Conservation (phyloP, 148 eudicot species). For the Agrostemma githago region DNA sequence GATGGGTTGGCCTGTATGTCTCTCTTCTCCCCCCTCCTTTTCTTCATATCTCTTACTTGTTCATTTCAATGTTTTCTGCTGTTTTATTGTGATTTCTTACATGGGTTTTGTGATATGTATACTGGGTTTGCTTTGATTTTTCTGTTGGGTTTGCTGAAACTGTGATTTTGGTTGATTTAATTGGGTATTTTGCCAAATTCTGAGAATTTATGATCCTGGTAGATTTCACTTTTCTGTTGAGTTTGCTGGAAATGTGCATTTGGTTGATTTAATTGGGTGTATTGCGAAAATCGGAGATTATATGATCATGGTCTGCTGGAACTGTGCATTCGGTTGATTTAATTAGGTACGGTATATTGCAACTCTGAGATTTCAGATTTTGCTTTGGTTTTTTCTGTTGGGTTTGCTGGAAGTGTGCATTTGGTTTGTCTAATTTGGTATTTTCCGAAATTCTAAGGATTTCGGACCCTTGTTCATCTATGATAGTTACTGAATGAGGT, state of each 20-base stretch:
- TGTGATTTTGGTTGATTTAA: not conserved
- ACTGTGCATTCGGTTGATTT: not conserved
- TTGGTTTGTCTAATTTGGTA: not conserved
- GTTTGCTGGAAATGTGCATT: not conserved
- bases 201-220: not conserved
- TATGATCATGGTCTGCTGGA: not conserved
- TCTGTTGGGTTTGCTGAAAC: not conserved
- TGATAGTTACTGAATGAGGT: not conserved
- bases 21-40: not conserved
- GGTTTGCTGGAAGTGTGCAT: not conserved
- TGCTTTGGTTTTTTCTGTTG: not conserved
- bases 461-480: not conserved
- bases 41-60: not conserved
- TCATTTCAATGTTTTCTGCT: not conserved
- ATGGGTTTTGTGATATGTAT: not conserved
- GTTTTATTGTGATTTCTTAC: not conserved
- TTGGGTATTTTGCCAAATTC: not conserved
- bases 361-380: not conserved
- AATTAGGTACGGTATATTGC: too few relatives aligned
- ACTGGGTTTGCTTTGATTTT: constrained; percentile 7
- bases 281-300: not conserved
- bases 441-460: not conserved
- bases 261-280: not conserved
- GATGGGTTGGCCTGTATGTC: constrained; percentile 89
- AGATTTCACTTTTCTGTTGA: not conserved